Base-by-base conservation (phyloP, 75 land plant genomes). In the Pinus tabuliformis region DNA sequence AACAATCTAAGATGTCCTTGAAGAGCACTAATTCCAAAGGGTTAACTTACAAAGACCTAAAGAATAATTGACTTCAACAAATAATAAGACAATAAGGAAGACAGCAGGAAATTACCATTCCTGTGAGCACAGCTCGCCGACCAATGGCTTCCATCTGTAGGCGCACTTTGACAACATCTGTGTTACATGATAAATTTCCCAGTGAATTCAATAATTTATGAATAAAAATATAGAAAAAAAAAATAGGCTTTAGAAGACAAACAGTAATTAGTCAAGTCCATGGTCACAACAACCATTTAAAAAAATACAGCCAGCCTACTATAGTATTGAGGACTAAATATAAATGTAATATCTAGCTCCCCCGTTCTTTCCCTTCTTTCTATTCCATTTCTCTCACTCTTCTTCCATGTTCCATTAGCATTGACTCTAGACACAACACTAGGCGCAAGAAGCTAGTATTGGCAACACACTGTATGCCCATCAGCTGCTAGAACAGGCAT, bases 81-180 rank as follows among this genome's bases (percentile, higher is more conserved):
- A 68, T 36, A 68, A 68, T 4, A 42, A 37, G 42, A 68, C 20
- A 39, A 64, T 17, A 20, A 45, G 42, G 11, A 68, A 68, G 39
- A 42, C 7, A 74, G 28, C 21, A 21, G 37, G 24, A 42, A 64
- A 18, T 59, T 89, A 91, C 95, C 95, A 93, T 81, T 68, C 95
- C 91, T 57, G 57, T 75, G 60, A 91, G 81, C 28, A 87, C 81
- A 39, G 89, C 89, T 72, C 85, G 88, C 56, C 82, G 83, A 13
- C 93, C 95, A 70, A 89, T 89, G 80, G 86, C 84, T 79, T 93
- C 89, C 93, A 93, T 86, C 65, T 93, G 95, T 39, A 89, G 86
- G 75, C 95, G 89, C 61, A 93, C 95, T 84, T 93, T 93, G 24
- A 93, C 81, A 85, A 93, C 95, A 90, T 93, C 95, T 93, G 87